Conservation (phyloP, 2,329 filamentous ascomycete species). For the Trichoderma guizhouense region DNA sequence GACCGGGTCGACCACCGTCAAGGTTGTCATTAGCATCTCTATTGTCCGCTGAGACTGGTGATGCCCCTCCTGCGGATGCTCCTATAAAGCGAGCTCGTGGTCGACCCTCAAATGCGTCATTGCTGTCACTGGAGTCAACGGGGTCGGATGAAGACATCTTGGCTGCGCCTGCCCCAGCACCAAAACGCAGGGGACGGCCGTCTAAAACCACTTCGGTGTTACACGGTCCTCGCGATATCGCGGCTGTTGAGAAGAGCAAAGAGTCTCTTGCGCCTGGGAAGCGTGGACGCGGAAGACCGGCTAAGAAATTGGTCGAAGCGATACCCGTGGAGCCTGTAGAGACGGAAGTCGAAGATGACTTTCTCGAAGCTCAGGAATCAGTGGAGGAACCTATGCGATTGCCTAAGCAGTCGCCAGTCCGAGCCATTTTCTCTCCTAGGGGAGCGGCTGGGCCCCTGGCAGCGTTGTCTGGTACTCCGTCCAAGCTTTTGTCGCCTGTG, state of each 20-base stretch:
- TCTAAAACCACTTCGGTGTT: conserved; percentile 29
- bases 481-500: conserved; percentile 41
- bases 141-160: not conserved
- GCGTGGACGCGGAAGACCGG: conserved; percentile 31
- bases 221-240: not conserved
- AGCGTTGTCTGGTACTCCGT: conserved; percentile 43
- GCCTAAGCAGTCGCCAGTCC: not conserved
- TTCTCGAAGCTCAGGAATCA: conserved; percentile 3
- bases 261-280: conserved; percentile 27
- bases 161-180: not conserved
- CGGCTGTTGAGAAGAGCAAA: conserved; percentile 21
- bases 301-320: conserved; percentile 30
- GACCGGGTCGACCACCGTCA: conserved; percentile 23
- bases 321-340: not conserved
- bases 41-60: not conserved
- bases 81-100: conserved; percentile 31
- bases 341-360: conserved; percentile 1
- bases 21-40: conserved; percentile 6
- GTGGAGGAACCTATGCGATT: conserved; percentile 15
- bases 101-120: conserved; percentile 32
- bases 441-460: conserved; percentile 12
- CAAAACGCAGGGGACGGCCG: conserved; percentile 11
- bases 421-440: not conserved
- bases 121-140: conserved; percentile 24
- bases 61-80: conserved; percentile 18